phyloP scores from a whole-genome alignment of 371 early-diverging fungal genomes.

The Mucor piriformis region DNA sequence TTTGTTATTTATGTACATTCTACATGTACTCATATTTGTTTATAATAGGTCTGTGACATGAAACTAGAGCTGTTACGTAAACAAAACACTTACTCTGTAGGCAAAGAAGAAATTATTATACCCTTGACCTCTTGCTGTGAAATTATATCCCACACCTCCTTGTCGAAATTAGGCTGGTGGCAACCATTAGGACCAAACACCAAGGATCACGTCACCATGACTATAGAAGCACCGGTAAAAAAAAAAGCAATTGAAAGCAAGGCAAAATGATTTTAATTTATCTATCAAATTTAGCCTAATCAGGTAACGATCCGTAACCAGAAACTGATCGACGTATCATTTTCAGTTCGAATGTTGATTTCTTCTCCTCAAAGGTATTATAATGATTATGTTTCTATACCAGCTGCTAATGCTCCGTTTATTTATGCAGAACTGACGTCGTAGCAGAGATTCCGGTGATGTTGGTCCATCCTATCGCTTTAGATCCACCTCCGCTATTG shows the following conservation, averaged over 20 bases:
- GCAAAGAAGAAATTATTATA: background rate
- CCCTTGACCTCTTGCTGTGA: slow-evolving; percentile 30
- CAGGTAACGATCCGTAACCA: slow-evolving; percentile 25
- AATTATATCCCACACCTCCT: slow-evolving; percentile 5
- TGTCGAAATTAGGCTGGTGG: slow-evolving; percentile 34
- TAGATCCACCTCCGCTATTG: slow-evolving; percentile 39
- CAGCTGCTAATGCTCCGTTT: background rate
- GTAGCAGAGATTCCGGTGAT: slow-evolving; percentile 32
- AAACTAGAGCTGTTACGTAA: slow-evolving; percentile 37
- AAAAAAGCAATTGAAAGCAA: background rate
- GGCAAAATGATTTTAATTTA: too few relatives aligned
- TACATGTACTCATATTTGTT: background rate
- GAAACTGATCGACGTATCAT: slow-evolving; percentile 31
- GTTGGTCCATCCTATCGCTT: slow-evolving; percentile 36
- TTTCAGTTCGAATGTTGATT: slow-evolving; percentile 21
- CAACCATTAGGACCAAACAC: slow-evolving; percentile 21
- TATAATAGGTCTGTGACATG: slow-evolving; percentile 23
- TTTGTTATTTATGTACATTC: background rate
- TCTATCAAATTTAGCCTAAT: slow-evolving; percentile 9
- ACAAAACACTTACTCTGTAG: slow-evolving; percentile 10
- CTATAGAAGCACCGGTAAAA: slow-evolving; percentile 34
- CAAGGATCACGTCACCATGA: slow-evolving; percentile 24
- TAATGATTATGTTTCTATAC: background rate
- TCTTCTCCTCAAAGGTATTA: slow-evolving; percentile 22
- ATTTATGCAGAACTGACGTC: slow-evolving; percentile 17